Evolutionary conservation across 1,284 basidiomycete species (phyloP).

Genomic region (Puccinia horiana): DNA sequence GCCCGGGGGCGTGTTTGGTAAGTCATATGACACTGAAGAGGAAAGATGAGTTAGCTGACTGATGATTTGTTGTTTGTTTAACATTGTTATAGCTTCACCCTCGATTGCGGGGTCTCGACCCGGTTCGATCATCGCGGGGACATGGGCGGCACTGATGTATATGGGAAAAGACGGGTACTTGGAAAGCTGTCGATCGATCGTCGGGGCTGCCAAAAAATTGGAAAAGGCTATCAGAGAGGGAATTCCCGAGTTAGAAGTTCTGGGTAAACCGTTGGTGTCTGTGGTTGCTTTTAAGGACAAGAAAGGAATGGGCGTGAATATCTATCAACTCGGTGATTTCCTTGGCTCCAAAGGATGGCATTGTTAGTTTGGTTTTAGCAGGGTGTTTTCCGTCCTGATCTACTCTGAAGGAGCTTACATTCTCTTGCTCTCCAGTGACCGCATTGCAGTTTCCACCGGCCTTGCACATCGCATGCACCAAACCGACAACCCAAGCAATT

Average conservation of each 20-base stretch:
- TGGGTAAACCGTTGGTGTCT: slow-evolving; percentile 85
- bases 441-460: slow-evolving; percentile 76
- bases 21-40: neutral
- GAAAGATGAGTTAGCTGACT: neutral
- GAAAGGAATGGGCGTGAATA: slow-evolving; percentile 63
- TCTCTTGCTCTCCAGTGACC: slow-evolving; percentile 64
- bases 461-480: slow-evolving; percentile 90
- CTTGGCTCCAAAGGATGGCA: slow-evolving; percentile 69
- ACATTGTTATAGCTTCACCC: slow-evolving; percentile 52
- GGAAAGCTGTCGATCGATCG: slow-evolving; percentile 80
- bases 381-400: neutral
- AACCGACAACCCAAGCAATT: slow-evolving; percentile 73
- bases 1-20: slow-evolving; percentile 57
- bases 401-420: slow-evolving; percentile 49
- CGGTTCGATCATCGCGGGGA: slow-evolving; percentile 87
- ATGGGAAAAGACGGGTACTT: slow-evolving; percentile 90
- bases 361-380: slow-evolving; percentile 44
- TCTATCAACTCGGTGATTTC: slow-evolving; percentile 83
- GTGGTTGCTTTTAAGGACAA: slow-evolving; percentile 75
- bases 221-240: slow-evolving; percentile 68
- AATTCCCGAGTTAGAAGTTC: slow-evolving; percentile 74
- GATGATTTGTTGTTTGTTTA: neutral
- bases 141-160: slow-evolving; percentile 93
- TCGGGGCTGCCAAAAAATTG: slow-evolving; percentile 71
- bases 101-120: slow-evolving; percentile 65